A percentile compares a stretch with the other conserved stretches of the same genome.
Evolutionary conservation across 331 rosid genomes (phyloP).

Genomic region (Malus hybrid): DNA sequence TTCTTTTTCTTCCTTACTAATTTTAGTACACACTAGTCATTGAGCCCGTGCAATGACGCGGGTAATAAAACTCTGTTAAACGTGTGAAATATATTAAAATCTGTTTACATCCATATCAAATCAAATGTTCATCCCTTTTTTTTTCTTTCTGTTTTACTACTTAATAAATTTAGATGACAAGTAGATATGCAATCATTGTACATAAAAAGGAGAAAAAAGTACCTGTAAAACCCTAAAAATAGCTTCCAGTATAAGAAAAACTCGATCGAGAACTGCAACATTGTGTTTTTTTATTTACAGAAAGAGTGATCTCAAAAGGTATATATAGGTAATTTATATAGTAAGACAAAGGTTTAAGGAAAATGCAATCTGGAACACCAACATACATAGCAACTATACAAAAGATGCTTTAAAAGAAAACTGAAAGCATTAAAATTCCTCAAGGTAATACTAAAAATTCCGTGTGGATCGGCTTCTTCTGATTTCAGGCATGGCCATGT

Average conservation of each 20-base stretch:
- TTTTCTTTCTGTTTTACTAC: neutral
- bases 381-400: constrained; percentile 25
- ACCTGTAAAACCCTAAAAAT: neutral
- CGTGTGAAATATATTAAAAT: too few relatives aligned
- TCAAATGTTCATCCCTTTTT: neutral
- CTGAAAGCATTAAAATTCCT: neutral
- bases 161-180: neutral
- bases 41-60: neutral
- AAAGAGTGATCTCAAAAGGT: neutral
- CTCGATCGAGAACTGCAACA: neutral
- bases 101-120: too few relatives aligned
- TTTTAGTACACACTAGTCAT: neutral
- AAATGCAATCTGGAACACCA: constrained; percentile 4
- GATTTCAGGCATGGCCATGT: constrained; percentile 46
- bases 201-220: neutral
- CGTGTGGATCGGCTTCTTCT: constrained; percentile 79
- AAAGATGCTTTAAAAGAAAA: neutral
- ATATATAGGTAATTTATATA: neutral
- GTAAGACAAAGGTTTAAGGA: neutral
- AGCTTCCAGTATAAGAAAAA: neutral
- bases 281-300: constrained; percentile 5
- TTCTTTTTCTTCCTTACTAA: neutral
- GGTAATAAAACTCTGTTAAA: too few relatives aligned
- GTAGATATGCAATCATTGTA: neutral
- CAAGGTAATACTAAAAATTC: constrained; percentile 28